Evolutionary conservation across 2,329 filamentous ascomycete species (phyloP).

Genomic region (Stachybotrys elegans): DNA sequence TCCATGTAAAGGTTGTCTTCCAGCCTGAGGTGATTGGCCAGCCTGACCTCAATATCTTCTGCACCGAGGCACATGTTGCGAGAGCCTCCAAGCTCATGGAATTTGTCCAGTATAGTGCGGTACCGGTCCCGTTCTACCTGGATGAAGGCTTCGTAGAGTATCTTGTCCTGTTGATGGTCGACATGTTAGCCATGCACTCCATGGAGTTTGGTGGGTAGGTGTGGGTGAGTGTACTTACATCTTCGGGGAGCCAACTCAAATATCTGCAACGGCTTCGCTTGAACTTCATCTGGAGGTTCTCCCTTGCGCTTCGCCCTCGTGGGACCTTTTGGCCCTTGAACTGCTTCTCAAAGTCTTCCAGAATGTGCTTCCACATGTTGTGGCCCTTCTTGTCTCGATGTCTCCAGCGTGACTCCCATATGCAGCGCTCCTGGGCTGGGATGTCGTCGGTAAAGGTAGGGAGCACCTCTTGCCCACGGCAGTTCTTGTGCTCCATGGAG

Average conservation of each 20-base stretch:
- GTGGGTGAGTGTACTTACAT: constrained; percentile 43
- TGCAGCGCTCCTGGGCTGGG: constrained; percentile 41
- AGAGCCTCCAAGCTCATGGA: constrained; percentile 46
- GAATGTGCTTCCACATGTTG: constrained; percentile 54
- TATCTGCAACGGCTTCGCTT: constrained; percentile 45
- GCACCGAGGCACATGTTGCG: constrained; percentile 43
- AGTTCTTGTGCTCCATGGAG: constrained; percentile 28
- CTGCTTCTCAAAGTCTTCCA: constrained; percentile 31
- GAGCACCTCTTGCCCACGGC: constrained; percentile 24
- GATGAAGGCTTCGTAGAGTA: constrained; percentile 34
- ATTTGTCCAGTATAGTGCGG: constrained; percentile 33
- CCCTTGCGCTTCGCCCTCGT: constrained; percentile 34
- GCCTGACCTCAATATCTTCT: constrained; percentile 43
- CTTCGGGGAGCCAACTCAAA: constrained; percentile 40
- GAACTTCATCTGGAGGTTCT: constrained; percentile 53
- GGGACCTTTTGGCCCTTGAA: constrained; percentile 16
- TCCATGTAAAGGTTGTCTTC: constrained; percentile 35
- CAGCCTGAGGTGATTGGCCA: constrained; percentile 38
- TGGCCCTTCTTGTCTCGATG: constrained; percentile 45
- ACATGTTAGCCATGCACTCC: constrained; percentile 7
- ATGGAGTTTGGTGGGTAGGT: too few species aligned
- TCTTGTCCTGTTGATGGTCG: constrained; percentile 30
- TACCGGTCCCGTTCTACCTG: constrained; percentile 39
- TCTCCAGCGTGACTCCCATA: constrained; percentile 44
- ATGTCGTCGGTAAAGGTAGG: constrained; percentile 38